Conservation (phyloP, 148 eudicot genomes). For the Cornus kousa region DNA sequence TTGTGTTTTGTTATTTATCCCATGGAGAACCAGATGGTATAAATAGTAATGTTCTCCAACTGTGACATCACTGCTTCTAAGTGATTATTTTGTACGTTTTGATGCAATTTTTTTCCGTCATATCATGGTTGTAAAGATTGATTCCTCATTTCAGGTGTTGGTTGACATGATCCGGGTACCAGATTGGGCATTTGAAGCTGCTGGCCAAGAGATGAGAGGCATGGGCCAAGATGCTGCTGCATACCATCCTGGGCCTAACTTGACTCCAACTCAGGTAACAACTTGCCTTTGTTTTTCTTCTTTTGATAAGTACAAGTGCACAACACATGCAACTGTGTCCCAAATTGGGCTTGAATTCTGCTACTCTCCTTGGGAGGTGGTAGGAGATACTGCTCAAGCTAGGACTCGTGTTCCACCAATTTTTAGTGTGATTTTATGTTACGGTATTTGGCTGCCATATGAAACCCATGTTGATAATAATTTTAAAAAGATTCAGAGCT, state of each 20-base stretch:
- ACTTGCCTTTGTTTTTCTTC: no score
- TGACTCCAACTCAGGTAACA: slow-evolving; percentile 84
- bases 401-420: neutral
- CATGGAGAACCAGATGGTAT: neutral
- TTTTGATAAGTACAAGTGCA: no score
- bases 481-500: neutral
- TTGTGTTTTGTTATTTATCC: neutral
- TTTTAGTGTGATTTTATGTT: neutral
- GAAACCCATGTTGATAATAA: neutral
- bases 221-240: slow-evolving; percentile 93
- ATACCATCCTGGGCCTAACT: slow-evolving; percentile 78
- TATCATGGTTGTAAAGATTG: neutral
- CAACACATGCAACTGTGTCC: no score
- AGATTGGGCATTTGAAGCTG: slow-evolving; percentile 99
- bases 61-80: neutral
- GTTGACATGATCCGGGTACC: slow-evolving; percentile 93
- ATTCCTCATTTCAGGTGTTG: slow-evolving; percentile 50
- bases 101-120: neutral
- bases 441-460: neutral
- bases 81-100: neutral
- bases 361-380: no score
- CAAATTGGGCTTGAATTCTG: no score
- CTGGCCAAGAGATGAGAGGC: slow-evolving; percentile 91
- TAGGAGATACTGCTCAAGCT: neutral
- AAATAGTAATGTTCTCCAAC: neutral